Evolutionary conservation across 768 basidiomycete species (phyloP), one percentile per base, ranked within the genome.

Genomic region (Macrolepiota dolichaula): DNA sequence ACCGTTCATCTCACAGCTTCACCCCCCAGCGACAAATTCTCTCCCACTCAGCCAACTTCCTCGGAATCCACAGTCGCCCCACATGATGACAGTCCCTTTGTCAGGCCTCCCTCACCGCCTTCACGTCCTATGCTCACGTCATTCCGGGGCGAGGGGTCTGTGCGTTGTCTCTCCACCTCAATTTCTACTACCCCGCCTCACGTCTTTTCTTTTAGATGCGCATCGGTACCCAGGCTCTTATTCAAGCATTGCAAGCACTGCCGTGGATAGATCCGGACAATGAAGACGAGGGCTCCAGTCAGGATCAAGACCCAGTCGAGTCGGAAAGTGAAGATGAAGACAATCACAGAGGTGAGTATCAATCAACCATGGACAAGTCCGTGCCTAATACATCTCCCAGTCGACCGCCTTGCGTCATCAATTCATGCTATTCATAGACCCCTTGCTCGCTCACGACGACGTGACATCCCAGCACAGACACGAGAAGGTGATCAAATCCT

Each of bases 341-440:
- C 25, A 79, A 77, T 72, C 72, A 72, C 62, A 65, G 70, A 52
- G 66, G 75, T 74, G 63, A 65, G 72, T 67, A 55, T 55, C 47
- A 27, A 32, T 24, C 25, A 36, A 25, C 19, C 22, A 25, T 38
- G 27, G 40, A 12, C 29, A 27, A 44, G 42, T 47, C 32, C 29
- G 7, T 61, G 19, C 62, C 50, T 17, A 62, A 49, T 22, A 12
- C 40, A 57, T 63, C 25, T 32, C 49, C 3, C 52, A 85, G 80
- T 68, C 62, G 76, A 70, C 55, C 81, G 77, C 40, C 73, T 94
- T 57, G 85, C 93, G 1, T 94, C 93, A 25, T 94, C 93, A 11
- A 93, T 94, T 46, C 93, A 94, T 69, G 85, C 93, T 40, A 93
- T 95, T 54, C 85, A 94, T 70, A 85, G 91, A 22, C 92, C 92